Evolutionary conservation across 2,329 filamentous ascomycete genomes (phyloP), one percentile per base, ranked within the genome.

Genomic region (Dichotomopilus funicola): DNA sequence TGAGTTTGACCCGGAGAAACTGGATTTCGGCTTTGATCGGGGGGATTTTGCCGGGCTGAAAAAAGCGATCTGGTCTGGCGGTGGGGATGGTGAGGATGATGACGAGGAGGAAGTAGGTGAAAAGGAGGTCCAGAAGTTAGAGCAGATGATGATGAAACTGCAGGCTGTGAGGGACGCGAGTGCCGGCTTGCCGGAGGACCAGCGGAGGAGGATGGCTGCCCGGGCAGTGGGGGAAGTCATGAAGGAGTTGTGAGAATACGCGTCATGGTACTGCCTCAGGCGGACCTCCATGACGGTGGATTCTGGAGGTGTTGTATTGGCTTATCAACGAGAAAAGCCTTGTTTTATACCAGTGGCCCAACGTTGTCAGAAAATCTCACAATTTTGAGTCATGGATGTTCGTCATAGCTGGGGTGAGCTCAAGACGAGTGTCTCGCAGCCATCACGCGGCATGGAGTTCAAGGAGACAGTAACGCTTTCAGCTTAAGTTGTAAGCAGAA

Each of bases 171-270:
- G 76, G 64, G 82, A 86, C 53, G 76, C 81, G 60, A 81, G 77
- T 35, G 77, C 79, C 10, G 81, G 79, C 7, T 65, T 87, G 67
- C 75, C 81, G 1, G 79, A 83, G 64, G 78, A 80, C 33, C 81
- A 87, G 70, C 75, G 81, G 61, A 80, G 76, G 67, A 76, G 75
- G 58, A 75, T 85, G 70, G 83, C 83, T 2, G 79, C 79, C 27
- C 78, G 78, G 62, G 82, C 82, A 0, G 81, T 87, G 2, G 75
- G 73, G 10, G 82, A 87, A 63, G 79, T 86, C 36, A 86, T 87
- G 82, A 80, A 76, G 63, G 78, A 83, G 48, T 59, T 83, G 34
- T 63, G 56, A 56, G 40, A 9, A 42, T n/a, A 13, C 40, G 1
- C 12, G 37, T 40, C 37, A 27, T 27, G 2, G 19, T 27, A 3